Base-by-base conservation (phyloP, 2,329 filamentous ascomycete genomes). In the Grosmannia huntii region DNA sequence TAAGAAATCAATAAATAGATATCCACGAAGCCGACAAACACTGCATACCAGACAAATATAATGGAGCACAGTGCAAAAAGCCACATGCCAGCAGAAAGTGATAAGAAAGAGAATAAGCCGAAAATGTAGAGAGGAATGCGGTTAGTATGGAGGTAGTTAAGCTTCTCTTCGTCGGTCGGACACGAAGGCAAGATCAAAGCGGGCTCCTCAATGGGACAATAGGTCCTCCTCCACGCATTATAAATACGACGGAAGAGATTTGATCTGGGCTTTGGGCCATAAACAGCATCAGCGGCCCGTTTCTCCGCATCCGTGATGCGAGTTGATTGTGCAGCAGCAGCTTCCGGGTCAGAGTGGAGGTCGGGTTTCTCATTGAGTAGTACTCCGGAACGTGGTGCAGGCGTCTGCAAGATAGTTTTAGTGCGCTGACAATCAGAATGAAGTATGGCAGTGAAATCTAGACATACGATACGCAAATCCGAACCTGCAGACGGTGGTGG, bases 61-160 rank as follows among this genome's bases (percentile, higher is more conserved):
- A 25, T 36, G 12, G 46, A 46, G 33, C 57, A 59, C 1, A 59
- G 44, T 2, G 57, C 53, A 27, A 59, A 59, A 4, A 59, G 53
- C 57, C 57, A 59, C 57, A 59, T 59, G 33, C 57, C 57, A 2
- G 33, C 57, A 19, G 57, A 59, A n/a, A 59, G 53, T 9, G 57
- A 59, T 10, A 59, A 21, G n/a, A 59, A 59, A 9, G 57, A 59
- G 4, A 59, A 21, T 11, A 59, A 2, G 2, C 57, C 57, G 33
- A 59, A 59, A 4, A 55, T 28, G 25, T 59, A 59, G 10, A 59
- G 53, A 3, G 57, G 57, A 3, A 59, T 48, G 28, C 57, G 57
- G 36, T 59, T 59, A 3, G 57, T 59, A 38, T 56, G 53, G 12
- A 59, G 23, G 31, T 59, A 59, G 48, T 11, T 52, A 1, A 59